Conservation (phyloP, 805 yeast genomes). For the Yarrowia osloensis region DNA sequence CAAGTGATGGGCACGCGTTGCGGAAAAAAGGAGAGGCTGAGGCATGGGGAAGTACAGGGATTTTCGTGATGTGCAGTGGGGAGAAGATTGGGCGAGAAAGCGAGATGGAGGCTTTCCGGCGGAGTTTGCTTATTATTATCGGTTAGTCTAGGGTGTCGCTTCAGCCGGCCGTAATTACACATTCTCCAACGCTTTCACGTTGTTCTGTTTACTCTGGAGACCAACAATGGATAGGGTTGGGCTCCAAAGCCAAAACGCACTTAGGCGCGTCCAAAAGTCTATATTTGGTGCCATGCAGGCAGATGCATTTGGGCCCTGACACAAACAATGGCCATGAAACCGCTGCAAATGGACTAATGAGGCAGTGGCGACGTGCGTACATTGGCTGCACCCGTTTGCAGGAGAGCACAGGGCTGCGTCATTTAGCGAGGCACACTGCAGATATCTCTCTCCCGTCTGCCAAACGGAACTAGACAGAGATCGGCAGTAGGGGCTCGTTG, state of each 20-base stretch:
- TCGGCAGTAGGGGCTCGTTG: slow-evolving; percentile 9
- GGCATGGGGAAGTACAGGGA: background rate
- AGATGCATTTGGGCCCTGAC: slow-evolving; percentile 20
- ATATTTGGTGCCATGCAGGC: background rate
- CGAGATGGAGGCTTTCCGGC: background rate
- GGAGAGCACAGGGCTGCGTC: background rate
- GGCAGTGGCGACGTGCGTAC: background rate
- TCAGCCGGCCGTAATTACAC: background rate
- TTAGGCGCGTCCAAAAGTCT: background rate
- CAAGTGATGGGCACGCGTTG: background rate
- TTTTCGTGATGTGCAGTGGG: background rate
- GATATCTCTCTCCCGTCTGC: background rate
- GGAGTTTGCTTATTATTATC: too few relatives aligned
- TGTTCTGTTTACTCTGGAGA: background rate
- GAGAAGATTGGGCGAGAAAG: background rate
- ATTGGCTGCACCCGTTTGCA: background rate
- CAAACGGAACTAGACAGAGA: too few relatives aligned
- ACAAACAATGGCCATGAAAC: background rate
- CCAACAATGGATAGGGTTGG: background rate
- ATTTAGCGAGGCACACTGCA: background rate
- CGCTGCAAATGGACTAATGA: background rate
- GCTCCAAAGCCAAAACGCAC: background rate
- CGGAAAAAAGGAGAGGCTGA: background rate
- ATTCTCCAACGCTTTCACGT: slow-evolving; percentile 12
- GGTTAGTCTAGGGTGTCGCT: background rate